These are phyloP conservation scores for Pleurotus ostreatus DNA, from an alignment of 768 basidiomycete species.

Conservation along the genomic window DNA sequence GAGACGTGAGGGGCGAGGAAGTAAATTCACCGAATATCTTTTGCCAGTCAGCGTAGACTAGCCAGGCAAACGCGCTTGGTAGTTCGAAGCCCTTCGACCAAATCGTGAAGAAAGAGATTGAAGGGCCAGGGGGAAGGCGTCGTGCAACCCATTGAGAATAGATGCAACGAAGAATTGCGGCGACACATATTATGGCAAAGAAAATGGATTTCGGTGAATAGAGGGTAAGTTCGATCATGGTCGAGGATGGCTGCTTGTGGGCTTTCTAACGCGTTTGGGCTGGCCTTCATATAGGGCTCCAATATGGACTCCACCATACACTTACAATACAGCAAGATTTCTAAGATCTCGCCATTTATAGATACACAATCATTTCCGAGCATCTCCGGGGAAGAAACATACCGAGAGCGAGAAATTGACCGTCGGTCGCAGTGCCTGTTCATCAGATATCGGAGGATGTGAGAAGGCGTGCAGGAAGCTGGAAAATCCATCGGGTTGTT, in stretches of 20 bases:
- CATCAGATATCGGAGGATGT: background rate
- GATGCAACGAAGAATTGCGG: background rate
- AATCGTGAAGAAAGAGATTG: background rate
- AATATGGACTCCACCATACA: background rate
- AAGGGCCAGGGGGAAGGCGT: slow-evolving; percentile 6
- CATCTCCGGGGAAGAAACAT: slow-evolving; percentile 8
- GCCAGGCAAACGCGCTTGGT: slow-evolving; percentile 1
- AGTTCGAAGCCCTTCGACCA: slow-evolving; percentile 1
- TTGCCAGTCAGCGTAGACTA: slow-evolving; percentile 5
- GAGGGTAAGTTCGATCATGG: background rate
- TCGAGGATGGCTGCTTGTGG: background rate
- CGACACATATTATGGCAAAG: background rate
- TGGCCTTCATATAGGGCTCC: slow-evolving; percentile 3
- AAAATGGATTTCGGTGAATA: background rate
- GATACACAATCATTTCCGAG: slow-evolving; percentile 4
- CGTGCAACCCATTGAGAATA: slow-evolving; percentile 1
- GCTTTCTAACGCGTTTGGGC: background rate
- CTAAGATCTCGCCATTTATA: slow-evolving; percentile 1
- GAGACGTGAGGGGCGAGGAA: background rate
- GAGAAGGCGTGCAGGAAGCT: background rate
- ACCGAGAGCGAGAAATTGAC: background rate
- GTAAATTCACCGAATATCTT: background rate
- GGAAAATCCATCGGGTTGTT: background rate
- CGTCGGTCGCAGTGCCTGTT: background rate
- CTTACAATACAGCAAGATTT: background rate